Evolutionary conservation across 192 early-diverging fungal species (phyloP), one percentile per base, ranked within the genome.

Genomic region (Rhizophagus prolifer): DNA sequence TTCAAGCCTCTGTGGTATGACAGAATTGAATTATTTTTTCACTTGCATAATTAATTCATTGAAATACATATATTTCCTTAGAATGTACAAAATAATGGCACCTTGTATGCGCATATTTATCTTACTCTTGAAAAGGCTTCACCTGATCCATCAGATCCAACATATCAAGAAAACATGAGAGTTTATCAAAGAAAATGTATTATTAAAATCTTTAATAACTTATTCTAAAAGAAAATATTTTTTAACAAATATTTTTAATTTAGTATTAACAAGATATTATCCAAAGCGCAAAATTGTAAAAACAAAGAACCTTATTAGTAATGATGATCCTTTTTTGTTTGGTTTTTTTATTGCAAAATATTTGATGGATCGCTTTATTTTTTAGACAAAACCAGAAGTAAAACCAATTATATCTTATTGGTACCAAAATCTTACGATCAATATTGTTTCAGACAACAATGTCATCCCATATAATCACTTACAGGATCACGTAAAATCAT

Each of bases 381-480:
- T 28, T 72, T 60, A 72, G 71, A 38, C 19, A 23, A n/a, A 58
- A 28, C 16, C 25, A 28, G 6, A 30, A 3, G 13, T 62, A 23
- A 59, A 38, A 5, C 77, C 81, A 13, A 70, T 87, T 58, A 83
- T 93, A 26, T 91, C 93, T 16, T 92, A 95, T 83, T 95, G 93
- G 93, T 90, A 90, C 81, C 80, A 84, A 62, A 95, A 95, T 80
- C 72, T 94, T 58, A 95, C 94, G 10, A 70, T 95, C 31, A 80
- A 72, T 73, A 67, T 94, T 9, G 76, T 95, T 36, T 81, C 84
- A 10, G 85, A 86, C 21, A 78, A 82, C 38, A 70, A 70, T 7
- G 68, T 90, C 5, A 81, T 91, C 16, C 80, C 87, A 21, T 83
- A 82, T 34, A 54, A 72, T 21, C 74, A 75, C 16, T 50, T 88